phyloP scores from a whole-genome alignment of 306 rosid species.

The Sicyos edulis region DNA sequence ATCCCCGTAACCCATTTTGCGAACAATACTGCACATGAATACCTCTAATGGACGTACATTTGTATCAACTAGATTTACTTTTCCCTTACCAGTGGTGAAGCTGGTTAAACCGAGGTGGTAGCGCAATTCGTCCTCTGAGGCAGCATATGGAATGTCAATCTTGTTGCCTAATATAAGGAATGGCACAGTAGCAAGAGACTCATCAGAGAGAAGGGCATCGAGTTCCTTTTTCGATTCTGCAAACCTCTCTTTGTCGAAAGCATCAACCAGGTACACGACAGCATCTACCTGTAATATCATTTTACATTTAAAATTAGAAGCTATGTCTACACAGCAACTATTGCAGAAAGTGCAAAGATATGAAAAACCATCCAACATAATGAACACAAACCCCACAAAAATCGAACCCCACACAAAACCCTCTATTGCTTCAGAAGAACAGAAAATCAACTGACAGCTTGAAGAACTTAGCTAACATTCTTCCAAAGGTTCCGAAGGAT shows the following conservation, averaged over 20 bases:
- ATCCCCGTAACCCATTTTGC: conserved; percentile 41
- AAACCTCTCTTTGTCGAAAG: conserved; percentile 37
- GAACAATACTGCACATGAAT: conserved; percentile 42
- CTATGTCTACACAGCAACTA: background rate
- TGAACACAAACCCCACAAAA: background rate
- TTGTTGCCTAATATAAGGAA: conserved; percentile 38
- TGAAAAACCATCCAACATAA: background rate
- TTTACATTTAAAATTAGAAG: background rate
- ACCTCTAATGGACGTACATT: conserved; percentile 39
- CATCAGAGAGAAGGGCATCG: conserved; percentile 41
- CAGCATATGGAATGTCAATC: conserved; percentile 37
- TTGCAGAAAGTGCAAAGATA: background rate
- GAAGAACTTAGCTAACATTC: background rate
- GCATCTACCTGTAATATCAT: conserved; percentile 32
- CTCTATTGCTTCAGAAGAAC: background rate
- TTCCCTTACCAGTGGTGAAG: conserved; percentile 41
- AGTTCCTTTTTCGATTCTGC: conserved; percentile 39
- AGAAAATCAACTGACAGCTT: background rate
- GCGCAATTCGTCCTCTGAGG: conserved; percentile 38
- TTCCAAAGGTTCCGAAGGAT: background rate
- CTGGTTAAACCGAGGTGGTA: conserved; percentile 33
- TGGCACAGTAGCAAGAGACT: conserved; percentile 31
- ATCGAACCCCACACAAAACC: background rate
- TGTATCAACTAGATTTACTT: conserved; percentile 29
- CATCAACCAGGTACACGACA: conserved; percentile 40